phyloP scores from a whole-genome alignment of 2,329 filamentous ascomycete genomes.

The Plectosphaerella sp. region DNA sequence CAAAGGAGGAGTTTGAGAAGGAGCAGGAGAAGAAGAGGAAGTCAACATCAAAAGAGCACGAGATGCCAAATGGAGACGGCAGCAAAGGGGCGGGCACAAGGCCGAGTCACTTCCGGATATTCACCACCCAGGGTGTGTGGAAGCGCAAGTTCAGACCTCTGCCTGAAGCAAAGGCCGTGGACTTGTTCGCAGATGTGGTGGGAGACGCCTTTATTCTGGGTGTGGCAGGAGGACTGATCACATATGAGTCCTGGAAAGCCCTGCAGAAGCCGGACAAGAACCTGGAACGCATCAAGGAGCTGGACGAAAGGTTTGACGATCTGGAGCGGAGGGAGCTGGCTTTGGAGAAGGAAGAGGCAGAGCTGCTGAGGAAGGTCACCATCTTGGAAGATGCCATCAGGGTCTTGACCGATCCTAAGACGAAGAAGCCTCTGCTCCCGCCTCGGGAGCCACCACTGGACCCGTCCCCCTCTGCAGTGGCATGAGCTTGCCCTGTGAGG shows the following conservation, averaged over 20 bases:
- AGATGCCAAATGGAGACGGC: slow-evolving; percentile 22
- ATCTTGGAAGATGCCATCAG: slow-evolving; percentile 50
- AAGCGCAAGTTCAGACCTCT: slow-evolving; percentile 56
- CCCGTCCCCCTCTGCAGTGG: slow-evolving; percentile 1
- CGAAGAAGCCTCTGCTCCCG: slow-evolving; percentile 48
- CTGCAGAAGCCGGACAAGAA: slow-evolving; percentile 58
- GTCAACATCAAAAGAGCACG: slow-evolving; percentile 28
- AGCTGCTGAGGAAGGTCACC: slow-evolving; percentile 42
- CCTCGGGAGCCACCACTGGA: slow-evolving; percentile 19
- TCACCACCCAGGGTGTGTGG: slow-evolving; percentile 47
- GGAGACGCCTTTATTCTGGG: slow-evolving; percentile 60
- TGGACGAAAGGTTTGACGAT: slow-evolving; percentile 43
- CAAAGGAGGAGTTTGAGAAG: slow-evolving; percentile 53
- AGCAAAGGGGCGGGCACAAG: slow-evolving; percentile 1
- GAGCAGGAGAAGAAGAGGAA: slow-evolving; percentile 42
- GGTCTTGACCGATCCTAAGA: slow-evolving; percentile 50
- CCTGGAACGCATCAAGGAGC: slow-evolving; percentile 45
- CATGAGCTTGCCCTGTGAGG: slow-evolving; percentile 11
- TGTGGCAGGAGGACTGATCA: slow-evolving; percentile 51
- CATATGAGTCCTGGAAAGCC: slow-evolving; percentile 58
- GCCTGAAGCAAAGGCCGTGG: slow-evolving; percentile 62
- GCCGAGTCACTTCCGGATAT: not conserved
- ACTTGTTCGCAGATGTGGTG: slow-evolving; percentile 62
- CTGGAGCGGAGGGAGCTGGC: slow-evolving; percentile 46
- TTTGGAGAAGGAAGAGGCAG: slow-evolving; percentile 37